Base-by-base conservation (phyloP, 768 basidiomycete genomes). In the Lactarius quietus region DNA sequence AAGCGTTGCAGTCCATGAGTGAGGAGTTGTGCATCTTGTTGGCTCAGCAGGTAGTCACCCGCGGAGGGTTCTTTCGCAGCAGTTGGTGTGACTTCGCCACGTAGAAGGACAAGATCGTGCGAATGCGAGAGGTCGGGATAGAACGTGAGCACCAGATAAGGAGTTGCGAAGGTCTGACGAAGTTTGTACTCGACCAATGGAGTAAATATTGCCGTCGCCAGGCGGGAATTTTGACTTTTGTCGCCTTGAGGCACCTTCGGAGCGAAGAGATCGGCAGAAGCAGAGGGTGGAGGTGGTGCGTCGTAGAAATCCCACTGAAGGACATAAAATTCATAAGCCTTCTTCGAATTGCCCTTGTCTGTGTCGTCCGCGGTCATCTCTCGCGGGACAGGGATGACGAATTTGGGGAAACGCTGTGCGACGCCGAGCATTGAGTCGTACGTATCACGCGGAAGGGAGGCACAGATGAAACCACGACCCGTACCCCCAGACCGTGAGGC, bases 101-200 rank as follows among this genome's bases (percentile, higher is more conserved):
- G 82, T 76, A 98, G 80, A 5, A 99, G 84, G 3, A 98, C 92
- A 53, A 90, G 74, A 14, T 85, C 87, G 71, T 98, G 93, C 5
- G 90, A 86, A 31, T 82, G 75, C 1, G 87, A 85, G 6, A 99
- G 78, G 71, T 98, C 95, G 57, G 95, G 89, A 76, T 98, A 98
- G 75, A 92, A 86, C 5, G 95, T 98, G 43, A 98, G 72, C 28
- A 91, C 90, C 29, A 99, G 82, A 73, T 93, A 92, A 1, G 96
- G 95, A 6, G 93, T 95, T 8, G 97, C 91, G 74, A 89, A 98
- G 20, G 88, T 82, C 59, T 83, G 82, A 45, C 90, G 87, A 63
- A 86, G 76, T 75, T 97, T 96, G 83, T 93, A 99, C 77, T 98
- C 96, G 69, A 90, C 88, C 51, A 98, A 81, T 2, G 95, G 92